Evolutionary conservation across 2,329 filamentous ascomycete genomes (phyloP).

Genomic region (Fusarium xylarioides): DNA sequence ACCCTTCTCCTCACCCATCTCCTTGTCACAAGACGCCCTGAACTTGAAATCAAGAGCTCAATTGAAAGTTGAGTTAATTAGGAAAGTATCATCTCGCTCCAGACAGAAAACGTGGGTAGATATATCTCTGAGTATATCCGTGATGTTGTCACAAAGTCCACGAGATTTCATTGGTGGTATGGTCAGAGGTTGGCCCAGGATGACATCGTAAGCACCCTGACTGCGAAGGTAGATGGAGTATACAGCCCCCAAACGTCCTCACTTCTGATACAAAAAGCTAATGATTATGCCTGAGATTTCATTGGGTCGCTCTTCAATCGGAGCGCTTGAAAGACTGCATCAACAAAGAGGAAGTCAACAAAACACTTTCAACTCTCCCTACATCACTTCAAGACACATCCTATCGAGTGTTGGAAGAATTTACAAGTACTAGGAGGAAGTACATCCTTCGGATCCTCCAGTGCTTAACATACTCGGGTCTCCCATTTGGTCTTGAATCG

Average conservation of each 20-base stretch:
- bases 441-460: accelerated
- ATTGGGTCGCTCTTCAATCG: background rate
- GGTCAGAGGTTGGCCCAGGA: background rate
- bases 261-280: no score
- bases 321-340: background rate
- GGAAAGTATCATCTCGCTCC: accelerated
- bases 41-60: accelerated
- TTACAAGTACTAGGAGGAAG: accelerated
- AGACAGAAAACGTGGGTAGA: accelerated
- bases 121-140: accelerated
- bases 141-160: accelerated
- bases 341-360: background rate
- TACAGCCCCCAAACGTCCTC: no score
- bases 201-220: accelerated
- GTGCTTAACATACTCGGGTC: accelerated
- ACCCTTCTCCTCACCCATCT: accelerated
- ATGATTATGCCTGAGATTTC: background rate
- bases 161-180: background rate
- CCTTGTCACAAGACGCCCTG: accelerated
- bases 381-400: background rate
- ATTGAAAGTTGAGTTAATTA: accelerated
- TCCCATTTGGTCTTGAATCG: accelerated
- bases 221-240: accelerated
- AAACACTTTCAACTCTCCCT: accelerated
- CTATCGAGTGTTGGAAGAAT: accelerated